A percentile compares a stretch with the other conserved stretches of the same genome.
phyloP scores from a whole-genome alignment of 768 basidiomycete species.

The Trametes gibbosa region DNA sequence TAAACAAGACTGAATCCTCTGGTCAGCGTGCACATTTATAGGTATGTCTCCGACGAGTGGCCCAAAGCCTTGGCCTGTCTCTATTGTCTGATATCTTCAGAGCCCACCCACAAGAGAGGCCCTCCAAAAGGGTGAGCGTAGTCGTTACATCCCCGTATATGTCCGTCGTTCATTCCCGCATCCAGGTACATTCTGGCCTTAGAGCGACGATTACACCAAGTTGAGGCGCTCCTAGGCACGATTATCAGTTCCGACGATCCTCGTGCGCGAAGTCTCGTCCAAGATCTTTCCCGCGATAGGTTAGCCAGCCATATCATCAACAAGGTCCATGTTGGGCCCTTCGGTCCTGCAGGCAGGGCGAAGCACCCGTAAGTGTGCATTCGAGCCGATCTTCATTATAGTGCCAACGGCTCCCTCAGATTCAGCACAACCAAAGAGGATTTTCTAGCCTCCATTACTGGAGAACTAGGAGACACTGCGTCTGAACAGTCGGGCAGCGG shows the following conservation, averaged over 20 bases:
- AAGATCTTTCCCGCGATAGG: conserved; percentile 33
- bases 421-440: conserved; percentile 32
- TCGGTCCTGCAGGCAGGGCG: conserved; percentile 31
- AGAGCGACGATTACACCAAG: conserved; percentile 41
- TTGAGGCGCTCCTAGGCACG: conserved; percentile 42
- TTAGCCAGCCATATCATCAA: conserved; percentile 40
- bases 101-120: conserved; percentile 32
- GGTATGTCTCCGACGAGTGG: conserved; percentile 9
- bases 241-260: conserved; percentile 39
- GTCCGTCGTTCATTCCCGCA: background rate
- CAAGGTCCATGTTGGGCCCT: conserved; percentile 36
- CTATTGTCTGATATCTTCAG: conserved; percentile 3
- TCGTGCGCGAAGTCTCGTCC: conserved; percentile 36
- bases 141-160: background rate
- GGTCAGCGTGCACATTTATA: conserved; percentile 28
- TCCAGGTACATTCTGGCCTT: conserved; percentile 41
- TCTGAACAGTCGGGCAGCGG: conserved; percentile 11
- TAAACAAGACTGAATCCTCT: background rate
- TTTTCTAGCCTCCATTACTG: conserved; percentile 29
- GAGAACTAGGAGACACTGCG: conserved; percentile 19
- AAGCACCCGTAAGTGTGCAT: conserved; percentile 23
- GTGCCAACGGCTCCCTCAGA: background rate
- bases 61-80: background rate
- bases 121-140: conserved; percentile 32
- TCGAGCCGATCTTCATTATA: background rate